phyloP scores from a whole-genome alignment of 2,329 filamentous ascomycete species.

The Pleoardoris graminearum region DNA sequence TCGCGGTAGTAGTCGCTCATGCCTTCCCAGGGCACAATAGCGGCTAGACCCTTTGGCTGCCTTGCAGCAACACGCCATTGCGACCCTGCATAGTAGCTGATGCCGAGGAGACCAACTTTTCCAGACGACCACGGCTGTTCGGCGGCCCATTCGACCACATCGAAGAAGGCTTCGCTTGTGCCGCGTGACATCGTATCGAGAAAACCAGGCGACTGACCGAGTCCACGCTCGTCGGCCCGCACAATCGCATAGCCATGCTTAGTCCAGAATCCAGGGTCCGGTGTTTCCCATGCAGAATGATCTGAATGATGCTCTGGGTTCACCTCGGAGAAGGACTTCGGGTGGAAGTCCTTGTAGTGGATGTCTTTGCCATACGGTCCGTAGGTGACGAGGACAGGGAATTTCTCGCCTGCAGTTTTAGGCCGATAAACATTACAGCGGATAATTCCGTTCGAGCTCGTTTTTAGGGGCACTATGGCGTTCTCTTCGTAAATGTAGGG shows the following conservation, averaged over 20 bases:
- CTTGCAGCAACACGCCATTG: slow-evolving; percentile 60
- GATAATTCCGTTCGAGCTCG: slow-evolving; percentile 46
- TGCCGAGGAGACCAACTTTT: slow-evolving; percentile 56
- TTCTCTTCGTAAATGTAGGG: slow-evolving; percentile 57
- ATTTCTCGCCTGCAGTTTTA: slow-evolving; percentile 42
- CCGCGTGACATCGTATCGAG: slow-evolving; percentile 58
- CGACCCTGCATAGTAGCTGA: slow-evolving; percentile 58
- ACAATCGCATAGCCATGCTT: slow-evolving; percentile 45
- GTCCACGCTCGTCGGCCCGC: slow-evolving; percentile 55
- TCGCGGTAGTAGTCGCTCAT: slow-evolving; percentile 60
- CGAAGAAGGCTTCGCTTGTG: slow-evolving; percentile 57
- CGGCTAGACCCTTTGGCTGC: slow-evolving; percentile 55
- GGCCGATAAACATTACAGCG: slow-evolving; percentile 58
- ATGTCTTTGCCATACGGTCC: slow-evolving; percentile 77
- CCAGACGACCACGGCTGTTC: slow-evolving; percentile 56
- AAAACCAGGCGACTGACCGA: slow-evolving; percentile 57
- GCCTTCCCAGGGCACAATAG: slow-evolving; percentile 60
- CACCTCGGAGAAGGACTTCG: slow-evolving; percentile 51
- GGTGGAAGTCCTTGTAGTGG: slow-evolving; percentile 60
- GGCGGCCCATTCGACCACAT: slow-evolving; percentile 58
- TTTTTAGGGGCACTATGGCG: slow-evolving; percentile 51
- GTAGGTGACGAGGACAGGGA: slow-evolving; percentile 70
- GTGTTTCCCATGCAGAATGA: slow-evolving; percentile 53
- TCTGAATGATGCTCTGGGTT: slow-evolving; percentile 41
- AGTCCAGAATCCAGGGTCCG: slow-evolving; percentile 47